Base-by-base conservation (phyloP, 2,329 filamentous ascomycete genomes). In the Dothideomycetes sp. region DNA sequence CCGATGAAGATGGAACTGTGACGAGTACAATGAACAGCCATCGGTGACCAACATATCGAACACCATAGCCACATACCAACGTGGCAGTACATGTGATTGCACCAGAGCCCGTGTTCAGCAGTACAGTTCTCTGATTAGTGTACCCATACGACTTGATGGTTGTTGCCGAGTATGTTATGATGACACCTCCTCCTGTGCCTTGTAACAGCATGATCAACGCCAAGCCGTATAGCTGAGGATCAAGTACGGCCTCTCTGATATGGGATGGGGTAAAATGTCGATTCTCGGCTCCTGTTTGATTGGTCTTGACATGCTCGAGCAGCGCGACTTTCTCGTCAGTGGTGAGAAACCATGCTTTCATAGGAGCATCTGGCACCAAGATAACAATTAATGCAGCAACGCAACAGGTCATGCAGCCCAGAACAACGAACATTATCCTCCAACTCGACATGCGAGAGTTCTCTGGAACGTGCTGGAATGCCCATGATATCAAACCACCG, bases 271-370 rank as follows among this genome's bases (percentile, higher is more conserved):
- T 64, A 55, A 74, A 75, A 19, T 60, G 58, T 45, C 56, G 63
- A 49, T 64, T 63, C 38, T 61, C 58, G 15, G 65, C 52, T 47
- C 63, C 62, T 3, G 61, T 65, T 44, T 63, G 60, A 47, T 67
- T 67, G 34, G 55, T 54, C 9, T 60, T 56, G 22, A 67, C 57
- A 27, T 63, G 60, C 41, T 64, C 59, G 11, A 66, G 51, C 48
- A 65, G 56, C 33, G 78, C 64, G 29, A 64, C 65, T 62, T 54
- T 56, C 34, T 56, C 53, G 45, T 73, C 66, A 47, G 81, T 77
- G 9, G 62, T 66, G 51, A 79, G 79, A 57, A 77, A 82, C 53
- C 77, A 76, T 18, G 79, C 77, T 4, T 73, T 68, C 77, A 83
- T 81, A 0, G 79, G 79, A n/a, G 24, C 75, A 53, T 83, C 79